Base-by-base conservation (phyloP, 2,329 filamentous ascomycete genomes). In the Colletotrichum tropicale region DNA sequence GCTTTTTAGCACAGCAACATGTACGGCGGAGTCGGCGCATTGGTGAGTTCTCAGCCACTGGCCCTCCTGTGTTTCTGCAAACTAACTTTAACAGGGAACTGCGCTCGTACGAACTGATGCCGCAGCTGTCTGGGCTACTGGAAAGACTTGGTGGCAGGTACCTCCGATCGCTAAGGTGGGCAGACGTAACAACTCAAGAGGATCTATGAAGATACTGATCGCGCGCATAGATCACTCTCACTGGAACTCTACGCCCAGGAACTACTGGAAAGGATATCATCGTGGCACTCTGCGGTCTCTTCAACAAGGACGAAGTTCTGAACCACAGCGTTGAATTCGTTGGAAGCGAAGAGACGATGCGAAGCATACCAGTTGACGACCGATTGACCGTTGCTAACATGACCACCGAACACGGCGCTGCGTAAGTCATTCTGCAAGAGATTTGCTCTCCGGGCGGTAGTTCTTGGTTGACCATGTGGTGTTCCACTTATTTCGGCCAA, bases 231-330 rank as follows among this genome's bases (percentile, higher is more conserved):
- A 21, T 48, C 2, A 96, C 91, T 0, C 88, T 98, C 13, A 94
- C 90, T 0, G 96, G 96, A 8, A 84, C 91, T 1, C 86, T 98
- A 8, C 96, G 95, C 0, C 86, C 87, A 2, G 96, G 96, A 13
- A 96, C 98, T 1, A 95, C 94, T 0, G 96, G 96, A 34, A 98
- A 99, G 85, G 97, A 98, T 83, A 94, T 98, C 15, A 98, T 98
- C 78, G 91, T 98, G 30, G 95, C 95, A 1, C 89, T 98, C 1
- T 98, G 95, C 79, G 95, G 94, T 1, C 86, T 98, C 0, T 98
- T 98, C 87, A 94, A 94, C 85, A 92, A 94, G 70, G 94, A 95
- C 79, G 95, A 98, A 60, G 96, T 98, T 0, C 89, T 98, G 16
- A 98, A 98, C 85, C 95, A 98, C 82, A 92, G 92, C 7, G 93